Evolutionary conservation across 140 eudicot species (phyloP).

Genomic region (Stevia rebaudiana): DNA sequence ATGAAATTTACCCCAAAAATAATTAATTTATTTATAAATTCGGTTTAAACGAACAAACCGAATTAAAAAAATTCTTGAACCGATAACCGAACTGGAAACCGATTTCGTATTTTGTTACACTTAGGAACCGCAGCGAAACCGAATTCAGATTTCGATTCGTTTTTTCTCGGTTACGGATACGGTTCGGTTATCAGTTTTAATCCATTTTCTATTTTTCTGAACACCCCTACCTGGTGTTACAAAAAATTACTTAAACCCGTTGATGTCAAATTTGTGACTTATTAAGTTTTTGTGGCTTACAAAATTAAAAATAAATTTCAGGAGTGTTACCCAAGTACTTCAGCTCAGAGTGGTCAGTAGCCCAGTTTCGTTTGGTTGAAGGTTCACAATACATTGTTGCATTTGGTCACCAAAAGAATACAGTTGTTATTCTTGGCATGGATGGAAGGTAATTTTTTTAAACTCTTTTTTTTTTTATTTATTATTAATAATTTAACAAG

Average conservation of each 20-base stretch:
- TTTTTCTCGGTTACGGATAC: too few species aligned
- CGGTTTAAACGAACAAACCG: too few species aligned
- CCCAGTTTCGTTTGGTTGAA: conserved; percentile 76
- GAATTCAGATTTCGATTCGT: too few species aligned
- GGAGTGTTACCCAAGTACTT: conserved; percentile 92
- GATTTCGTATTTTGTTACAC: too few species aligned
- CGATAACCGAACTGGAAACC: too few species aligned
- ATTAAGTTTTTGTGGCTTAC: conserved; percentile 13
- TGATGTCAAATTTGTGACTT: background rate
- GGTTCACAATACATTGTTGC: conserved; percentile 76
- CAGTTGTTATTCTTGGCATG: conserved; percentile 78
- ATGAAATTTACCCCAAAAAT: too few species aligned
- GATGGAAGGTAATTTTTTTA: conserved; percentile 80
- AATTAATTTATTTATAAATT: too few species aligned
- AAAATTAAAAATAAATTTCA: conserved; percentile 16
- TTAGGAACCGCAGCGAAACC: too few species aligned
- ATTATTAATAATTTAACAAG: background rate
- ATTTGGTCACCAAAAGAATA: conserved; percentile 81
- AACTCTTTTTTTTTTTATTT: background rate
- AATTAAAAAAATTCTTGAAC: too few species aligned
- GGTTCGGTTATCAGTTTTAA: too few species aligned
- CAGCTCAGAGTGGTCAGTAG: conserved; percentile 96
- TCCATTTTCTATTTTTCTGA: too few species aligned
- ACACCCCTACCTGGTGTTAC: too few species aligned
- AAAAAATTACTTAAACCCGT: background rate